Evolutionary conservation across 345 rosid genomes (phyloP), one percentile per base, ranked within the genome.

Genomic region (Carallia brachiata): DNA sequence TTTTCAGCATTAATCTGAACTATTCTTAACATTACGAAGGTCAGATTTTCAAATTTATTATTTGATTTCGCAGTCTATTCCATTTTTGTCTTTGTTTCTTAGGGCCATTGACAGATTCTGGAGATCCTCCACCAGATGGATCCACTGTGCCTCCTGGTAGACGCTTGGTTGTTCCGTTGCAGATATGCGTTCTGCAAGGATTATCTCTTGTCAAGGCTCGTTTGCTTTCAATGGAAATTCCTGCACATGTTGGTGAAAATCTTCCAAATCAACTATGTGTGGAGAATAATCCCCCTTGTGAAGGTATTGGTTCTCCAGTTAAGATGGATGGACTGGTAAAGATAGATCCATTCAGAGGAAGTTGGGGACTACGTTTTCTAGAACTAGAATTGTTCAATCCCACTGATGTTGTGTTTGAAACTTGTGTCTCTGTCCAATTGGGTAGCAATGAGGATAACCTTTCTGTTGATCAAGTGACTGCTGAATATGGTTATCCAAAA

Each of bases 201-300:
- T 79, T 96, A 70, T 92, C 97, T 68, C 87, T 96, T 80, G 96
- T 96, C 36, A 90, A 85, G 80, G 99, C 91, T 62, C 90, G 97
- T 65, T 78, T 96, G 77, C 98, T 96, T 73, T 92, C 98, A 50
- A 96, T 92, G 99, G 97, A 96, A 81, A 96, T 92, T 74, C 98
- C 97, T 67, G 96, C 99, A 1, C 91, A 88, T 71, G 88, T 96
- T 61, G 87, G 90, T 61, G 89, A 81, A 78, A 83, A 78, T 73
- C 85, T 80, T 85, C 82, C 86, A 58, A 81, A 72, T 47, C 73
- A 79, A 52, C 76, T 75, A 53, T 50, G 55, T 66, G 68, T 61
- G 57, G 86, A 71, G 58, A 61, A 65, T 68, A 61, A 19, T 47
- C 72, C 74, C 36, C 15, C 68, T 53, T 57, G 78, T 75, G 94